Evolutionary conservation across 805 yeast species (phyloP).

Genomic region (Monosporozyma aquatica): DNA sequence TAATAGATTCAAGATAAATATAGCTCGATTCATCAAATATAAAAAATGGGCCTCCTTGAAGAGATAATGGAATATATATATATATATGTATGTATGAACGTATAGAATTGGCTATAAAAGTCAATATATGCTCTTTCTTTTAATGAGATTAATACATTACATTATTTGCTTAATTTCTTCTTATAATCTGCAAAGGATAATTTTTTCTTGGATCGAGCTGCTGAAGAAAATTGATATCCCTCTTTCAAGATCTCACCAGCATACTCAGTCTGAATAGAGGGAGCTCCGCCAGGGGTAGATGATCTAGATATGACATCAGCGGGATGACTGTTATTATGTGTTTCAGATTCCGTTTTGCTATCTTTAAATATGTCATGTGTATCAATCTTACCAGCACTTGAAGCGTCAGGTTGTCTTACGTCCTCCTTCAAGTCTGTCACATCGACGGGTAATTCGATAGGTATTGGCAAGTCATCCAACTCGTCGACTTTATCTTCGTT

Average conservation of each 20-base stretch:
- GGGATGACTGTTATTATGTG: background rate
- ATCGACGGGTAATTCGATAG: constrained; percentile 11
- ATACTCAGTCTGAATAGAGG: background rate
- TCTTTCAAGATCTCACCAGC: background rate
- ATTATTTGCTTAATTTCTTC: constrained; percentile 19
- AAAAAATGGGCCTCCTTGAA: no score
- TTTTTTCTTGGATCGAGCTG: constrained; percentile 20
- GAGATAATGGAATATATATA: no score
- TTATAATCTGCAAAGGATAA: constrained; percentile 32
- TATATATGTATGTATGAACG: no score
- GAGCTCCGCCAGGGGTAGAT: background rate
- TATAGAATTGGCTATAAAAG: no score
- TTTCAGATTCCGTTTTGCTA: background rate
- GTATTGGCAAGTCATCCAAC: constrained; percentile 19
- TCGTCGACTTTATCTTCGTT: constrained; percentile 21
- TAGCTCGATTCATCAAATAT: no score
- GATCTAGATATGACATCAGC: background rate
- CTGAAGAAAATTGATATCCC: background rate
- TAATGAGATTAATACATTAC: background rate
- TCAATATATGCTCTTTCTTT: no score
- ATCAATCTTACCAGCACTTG: no score
- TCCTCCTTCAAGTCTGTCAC: background rate
- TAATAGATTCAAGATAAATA: no score
- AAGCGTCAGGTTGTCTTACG: no score
- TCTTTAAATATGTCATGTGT: no score